phyloP scores from a whole-genome alignment of 2,329 filamentous ascomycete species.

The Neonectria coccinea region DNA sequence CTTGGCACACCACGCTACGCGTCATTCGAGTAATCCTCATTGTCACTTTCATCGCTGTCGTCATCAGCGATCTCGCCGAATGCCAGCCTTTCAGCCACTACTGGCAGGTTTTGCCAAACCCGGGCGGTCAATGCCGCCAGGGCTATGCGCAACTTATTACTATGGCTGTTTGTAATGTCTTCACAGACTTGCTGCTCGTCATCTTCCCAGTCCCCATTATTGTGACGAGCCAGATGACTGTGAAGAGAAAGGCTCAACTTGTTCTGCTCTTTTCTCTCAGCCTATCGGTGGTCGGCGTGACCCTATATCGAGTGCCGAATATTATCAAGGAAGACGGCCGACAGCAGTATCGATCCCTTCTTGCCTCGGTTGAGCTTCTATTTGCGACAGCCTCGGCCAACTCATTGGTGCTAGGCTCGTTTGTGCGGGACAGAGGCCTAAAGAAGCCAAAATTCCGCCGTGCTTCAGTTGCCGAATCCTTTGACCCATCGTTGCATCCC shows the following conservation, averaged over 20 bases:
- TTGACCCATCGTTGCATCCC: conserved; percentile 59
- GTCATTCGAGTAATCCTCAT: conserved; percentile 80
- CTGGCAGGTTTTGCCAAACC: conserved; percentile 88
- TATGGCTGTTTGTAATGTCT: conserved; percentile 88
- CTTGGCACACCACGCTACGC: conserved; percentile 77
- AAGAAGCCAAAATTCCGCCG: conserved; percentile 89
- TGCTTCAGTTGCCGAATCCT: conserved; percentile 71
- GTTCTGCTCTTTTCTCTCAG: conserved; percentile 86
- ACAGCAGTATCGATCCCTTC: conserved; percentile 88
- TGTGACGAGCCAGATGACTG: conserved; percentile 78
- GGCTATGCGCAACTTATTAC: conserved; percentile 89
- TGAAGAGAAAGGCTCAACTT: conserved; percentile 84
- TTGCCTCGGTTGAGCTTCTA: conserved; percentile 90
- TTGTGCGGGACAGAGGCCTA: conserved; percentile 87
- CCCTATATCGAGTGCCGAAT: conserved; percentile 82
- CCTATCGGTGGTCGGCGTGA: conserved; percentile 82
- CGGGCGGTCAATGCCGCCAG: conserved; percentile 85
- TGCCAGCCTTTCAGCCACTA: conserved; percentile 81
- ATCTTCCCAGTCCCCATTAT: conserved; percentile 92
- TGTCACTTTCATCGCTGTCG: conserved; percentile 82
- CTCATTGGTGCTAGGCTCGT: conserved; percentile 89
- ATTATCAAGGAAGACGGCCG: conserved; percentile 77
- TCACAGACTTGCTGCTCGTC: conserved; percentile 89
- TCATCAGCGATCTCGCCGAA: conserved; percentile 85
- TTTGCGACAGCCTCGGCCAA: conserved; percentile 91